Evolutionary conservation across 116 monocot genomes (phyloP), one percentile per base, ranked within the genome.

Genomic region (Trichopus zeylanicus): DNA sequence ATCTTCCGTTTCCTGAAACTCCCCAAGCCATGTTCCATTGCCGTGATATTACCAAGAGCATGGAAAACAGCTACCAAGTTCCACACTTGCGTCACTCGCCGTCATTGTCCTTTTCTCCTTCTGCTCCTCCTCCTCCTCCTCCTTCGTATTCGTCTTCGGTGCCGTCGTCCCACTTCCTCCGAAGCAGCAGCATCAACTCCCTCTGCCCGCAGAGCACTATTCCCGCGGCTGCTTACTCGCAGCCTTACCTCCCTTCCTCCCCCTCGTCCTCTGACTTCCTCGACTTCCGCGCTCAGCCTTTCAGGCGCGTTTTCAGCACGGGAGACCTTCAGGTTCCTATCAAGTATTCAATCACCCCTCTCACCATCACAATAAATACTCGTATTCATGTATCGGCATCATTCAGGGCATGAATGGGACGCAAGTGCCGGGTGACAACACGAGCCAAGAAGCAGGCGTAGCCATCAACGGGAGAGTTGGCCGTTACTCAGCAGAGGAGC

Each of bases 401-500:
- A 20, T 49, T 33, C 62, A 71, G 77, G 61, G 66, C 29, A 66
- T 71, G 66, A 67, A 71, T 49, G 56, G 46, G 1, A 25, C 63
- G 53, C 80, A 57, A 29, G 68, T 29, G 0, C 51, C 73, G 5
- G 64, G 56, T 9, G 70, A 80, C 58, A 67, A 53, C 22, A 48
- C 18, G 31, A 7, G 25, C 42, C 66, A 67, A 16, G 78, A 74
- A 56, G 67, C 56, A 0, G 52, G 61, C 11, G 30, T 27, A 1
- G 22, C 19, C 11, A 47, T 35, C 3, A 49, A 25, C 57, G 75
- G 58, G 27, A 55, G 53, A 21, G 76, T 80, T 0, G 78, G 78
- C 8, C 66, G 92, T 8, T 84, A 83, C 67, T 83, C 63, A 24
- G 66, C 83, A 0, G 93, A 93, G 65, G 88, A 93, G 77, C 64